These are phyloP conservation scores for Penicillium canariense DNA, from an alignment of 495 filamentous ascomycete genomes.

Conservation along the genomic window DNA sequence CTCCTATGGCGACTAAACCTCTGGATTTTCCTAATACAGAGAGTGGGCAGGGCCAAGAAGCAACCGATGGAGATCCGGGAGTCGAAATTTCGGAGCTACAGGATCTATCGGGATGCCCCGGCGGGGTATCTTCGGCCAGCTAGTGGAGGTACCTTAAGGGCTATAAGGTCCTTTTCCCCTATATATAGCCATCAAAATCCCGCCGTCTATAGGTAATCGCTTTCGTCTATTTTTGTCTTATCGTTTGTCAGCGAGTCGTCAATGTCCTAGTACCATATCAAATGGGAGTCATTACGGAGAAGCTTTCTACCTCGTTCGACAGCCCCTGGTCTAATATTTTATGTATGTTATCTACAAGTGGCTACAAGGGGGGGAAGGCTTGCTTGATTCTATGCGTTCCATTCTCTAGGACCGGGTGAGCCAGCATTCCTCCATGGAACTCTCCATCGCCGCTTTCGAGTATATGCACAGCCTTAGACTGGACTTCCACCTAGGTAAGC, in stretches of 20 bases:
- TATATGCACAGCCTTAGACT: slow-evolving; percentile 81
- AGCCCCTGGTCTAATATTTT: slow-evolving; percentile 53
- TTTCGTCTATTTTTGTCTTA: slow-evolving; percentile 73
- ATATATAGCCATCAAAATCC: slow-evolving; percentile 86
- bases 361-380: slow-evolving; percentile 56
- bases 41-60: neutral
- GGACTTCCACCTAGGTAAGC: slow-evolving; percentile 84
- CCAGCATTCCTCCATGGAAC: slow-evolving; percentile 73
- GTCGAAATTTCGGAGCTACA: neutral
- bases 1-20: neutral
- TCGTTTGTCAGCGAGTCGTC: slow-evolving; percentile 72
- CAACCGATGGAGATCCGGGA: neutral
- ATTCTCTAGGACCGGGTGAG: slow-evolving; percentile 79
- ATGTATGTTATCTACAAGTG: slow-evolving; percentile 67
- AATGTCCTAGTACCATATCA: slow-evolving; percentile 80
- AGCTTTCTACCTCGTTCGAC: neutral
- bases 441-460: slow-evolving; percentile 82
- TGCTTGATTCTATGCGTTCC: slow-evolving; percentile 67
- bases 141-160: slow-evolving; percentile 49
- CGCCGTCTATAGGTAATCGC: slow-evolving; percentile 68
- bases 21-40: neutral
- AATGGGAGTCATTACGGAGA: slow-evolving; percentile 14
- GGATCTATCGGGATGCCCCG: neutral
- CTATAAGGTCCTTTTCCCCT: slow-evolving; percentile 88
- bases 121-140: neutral